These are phyloP conservation scores for Dipsacomyces acuminosporus DNA, from an alignment of 371 early-diverging fungal genomes.

Conservation along the genomic window DNA sequence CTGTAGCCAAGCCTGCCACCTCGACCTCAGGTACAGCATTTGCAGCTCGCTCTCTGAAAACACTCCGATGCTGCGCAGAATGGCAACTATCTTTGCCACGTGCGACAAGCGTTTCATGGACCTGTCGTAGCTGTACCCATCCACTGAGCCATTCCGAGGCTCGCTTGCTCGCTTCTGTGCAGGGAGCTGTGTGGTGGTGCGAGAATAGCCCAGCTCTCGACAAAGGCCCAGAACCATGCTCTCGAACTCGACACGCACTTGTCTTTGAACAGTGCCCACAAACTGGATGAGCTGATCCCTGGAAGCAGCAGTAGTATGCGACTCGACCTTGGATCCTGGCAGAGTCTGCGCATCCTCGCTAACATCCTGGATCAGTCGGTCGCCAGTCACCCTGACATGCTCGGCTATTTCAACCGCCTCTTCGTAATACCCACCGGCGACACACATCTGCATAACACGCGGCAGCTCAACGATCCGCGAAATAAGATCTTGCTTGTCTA, in stretches of 20 bases:
- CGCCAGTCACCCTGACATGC: conserved; percentile 34
- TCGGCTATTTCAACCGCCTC: conserved; percentile 42
- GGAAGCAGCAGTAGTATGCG: not conserved
- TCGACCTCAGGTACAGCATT: conserved; percentile 38
- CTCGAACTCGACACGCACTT: conserved; percentile 39
- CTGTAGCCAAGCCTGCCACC: conserved; percentile 42
- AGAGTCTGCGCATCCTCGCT: conserved; percentile 28
- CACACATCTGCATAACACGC: conserved; percentile 45
- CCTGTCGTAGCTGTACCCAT: conserved; percentile 10
- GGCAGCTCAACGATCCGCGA: conserved; percentile 42
- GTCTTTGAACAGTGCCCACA: conserved; percentile 24
- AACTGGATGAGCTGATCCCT: conserved; percentile 20
- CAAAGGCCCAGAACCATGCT: conserved; percentile 31
- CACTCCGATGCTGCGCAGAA: conserved; percentile 35
- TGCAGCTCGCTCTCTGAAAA: conserved; percentile 35
- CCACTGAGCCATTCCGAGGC: not conserved
- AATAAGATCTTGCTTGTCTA: conserved; percentile 40
- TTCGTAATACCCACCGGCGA: conserved; percentile 41
- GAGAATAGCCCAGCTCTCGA: conserved; percentile 23
- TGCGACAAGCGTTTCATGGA: conserved; percentile 31
- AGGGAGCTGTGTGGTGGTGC: not conserved
- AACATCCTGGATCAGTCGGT: conserved; percentile 29
- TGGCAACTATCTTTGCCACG: conserved; percentile 25
- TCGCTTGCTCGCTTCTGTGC: conserved; percentile 3
- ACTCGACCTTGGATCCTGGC: conserved; percentile 14